These are phyloP conservation scores for Stenocarpella maydis DNA, from an alignment of 2,329 filamentous ascomycete genomes.

Conservation along the genomic window DNA sequence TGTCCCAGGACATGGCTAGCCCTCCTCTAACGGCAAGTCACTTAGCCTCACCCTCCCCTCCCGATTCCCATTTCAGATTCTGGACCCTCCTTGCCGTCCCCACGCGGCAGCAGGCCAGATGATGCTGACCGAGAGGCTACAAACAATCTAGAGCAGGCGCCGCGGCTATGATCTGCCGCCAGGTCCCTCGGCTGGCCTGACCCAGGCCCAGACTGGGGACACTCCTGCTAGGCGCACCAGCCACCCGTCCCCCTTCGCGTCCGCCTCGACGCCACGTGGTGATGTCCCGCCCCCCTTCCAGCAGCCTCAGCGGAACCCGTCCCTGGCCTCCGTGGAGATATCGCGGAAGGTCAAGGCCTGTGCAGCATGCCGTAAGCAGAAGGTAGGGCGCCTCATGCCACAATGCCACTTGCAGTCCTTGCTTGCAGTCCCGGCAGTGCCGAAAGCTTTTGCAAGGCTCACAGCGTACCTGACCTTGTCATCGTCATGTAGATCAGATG, in stretches of 20 bases:
- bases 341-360: slow-evolving; percentile 52
- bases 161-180: slow-evolving; percentile 27
- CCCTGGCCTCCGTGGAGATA: slow-evolving; percentile 40
- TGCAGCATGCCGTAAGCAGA: slow-evolving; percentile 51
- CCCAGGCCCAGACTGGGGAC: slow-evolving; percentile 13
- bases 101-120: slow-evolving; percentile 11
- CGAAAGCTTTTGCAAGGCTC: slow-evolving; percentile 4
- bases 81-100: slow-evolving; percentile 19
- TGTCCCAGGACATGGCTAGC: slow-evolving; percentile 22
- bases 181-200: slow-evolving; percentile 17
- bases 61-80: slow-evolving; percentile 15
- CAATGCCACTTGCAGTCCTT: background rate
- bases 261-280: slow-evolving; percentile 12
- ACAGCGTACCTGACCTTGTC: background rate
- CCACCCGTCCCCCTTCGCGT: slow-evolving; percentile 10
- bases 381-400: slow-evolving; percentile 40
- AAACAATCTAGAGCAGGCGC: slow-evolving; percentile 24
- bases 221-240: slow-evolving; percentile 7
- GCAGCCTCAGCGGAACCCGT: slow-evolving; percentile 18
- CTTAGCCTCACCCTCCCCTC: background rate
- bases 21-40: slow-evolving; percentile 15
- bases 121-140: slow-evolving; percentile 10
- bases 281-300: slow-evolving; percentile 17
- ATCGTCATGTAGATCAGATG: slow-evolving; percentile 48
- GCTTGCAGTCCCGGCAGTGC: background rate